Conservation (phyloP, 192 early-diverging fungal genomes). For the Backusella mclennaniae region DNA sequence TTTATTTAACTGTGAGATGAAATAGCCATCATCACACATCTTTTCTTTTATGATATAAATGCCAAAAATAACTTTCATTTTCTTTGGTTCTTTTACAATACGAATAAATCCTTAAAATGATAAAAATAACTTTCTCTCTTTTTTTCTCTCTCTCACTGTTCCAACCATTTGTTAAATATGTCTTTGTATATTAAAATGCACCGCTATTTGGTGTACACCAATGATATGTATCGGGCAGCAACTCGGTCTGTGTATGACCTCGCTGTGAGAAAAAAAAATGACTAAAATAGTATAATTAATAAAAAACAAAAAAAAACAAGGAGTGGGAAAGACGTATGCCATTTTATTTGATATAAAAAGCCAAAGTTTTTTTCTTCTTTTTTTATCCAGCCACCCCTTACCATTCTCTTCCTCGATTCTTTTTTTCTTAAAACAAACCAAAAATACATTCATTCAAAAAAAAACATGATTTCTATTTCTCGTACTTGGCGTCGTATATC, state of each 20-base stretch:
- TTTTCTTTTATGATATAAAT: background rate
- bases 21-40: background rate
- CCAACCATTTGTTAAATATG: background rate
- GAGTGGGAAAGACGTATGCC: background rate
- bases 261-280: background rate
- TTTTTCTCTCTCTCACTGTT: background rate
- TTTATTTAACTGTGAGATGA: background rate
- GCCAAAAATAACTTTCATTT: background rate
- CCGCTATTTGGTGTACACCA: background rate
- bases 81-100: background rate
- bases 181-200: background rate
- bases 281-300: background rate
- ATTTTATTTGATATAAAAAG: background rate
- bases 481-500: slow-evolving; percentile 16
- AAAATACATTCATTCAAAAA: background rate
- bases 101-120: background rate
- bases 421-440: background rate
- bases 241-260: background rate
- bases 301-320: background rate
- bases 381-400: background rate
- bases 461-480: slow-evolving; percentile 16
- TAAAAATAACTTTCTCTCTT: background rate
- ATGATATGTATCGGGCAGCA: background rate
- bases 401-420: background rate
- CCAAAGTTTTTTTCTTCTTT: background rate